Evolutionary conservation across 495 filamentous ascomycete genomes (phyloP), one percentile per base, ranked within the genome.

Genomic region (Aspergillus bertholletiae): DNA sequence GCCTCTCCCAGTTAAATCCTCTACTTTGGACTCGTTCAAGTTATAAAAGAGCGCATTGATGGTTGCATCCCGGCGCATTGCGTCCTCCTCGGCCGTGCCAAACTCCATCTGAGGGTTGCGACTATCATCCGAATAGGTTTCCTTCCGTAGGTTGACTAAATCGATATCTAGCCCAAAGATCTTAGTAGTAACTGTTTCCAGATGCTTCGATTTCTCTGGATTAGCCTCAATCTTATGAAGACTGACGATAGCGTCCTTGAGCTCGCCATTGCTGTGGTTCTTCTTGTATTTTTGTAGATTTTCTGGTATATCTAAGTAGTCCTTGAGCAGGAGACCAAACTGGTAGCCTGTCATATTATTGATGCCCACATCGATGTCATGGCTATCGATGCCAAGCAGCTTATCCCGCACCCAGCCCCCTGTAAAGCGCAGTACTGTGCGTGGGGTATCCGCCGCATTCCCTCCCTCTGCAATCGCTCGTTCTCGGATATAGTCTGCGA

Each of bases 331-430:
- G 30, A 76, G 70, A 3, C 82, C 85, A 65, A 97, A 97, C 23
- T 87, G 78, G 61, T 86, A 87, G 40, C 94, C 94, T 0, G 92
- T 97, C 91, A 97, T 94, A 48, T 80, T 86, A 74, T 93, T 94
- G 74, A 99, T 96, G 24, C 88, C 90, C 34, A 93, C 88, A 65
- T 99, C 94, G 57, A 99, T 96, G 60, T 99, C 94, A 66, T 95
- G 82, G 65, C 90, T 94, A 27, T 72, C 75, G 23, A 86, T 73
- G 8, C 87, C 88, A 1, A 99, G 79, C 8, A 99, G 80, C 77
- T 96, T 97, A 77, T 99, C 94, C 35, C 94, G 85, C 24, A 99
- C 95, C 94, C 94, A 99, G n/a, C 94, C 94, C 37, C 94, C 94
- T 12, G 95, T 92, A 72, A 93, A 97, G 12, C 94, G 88, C 17